phyloP scores from a whole-genome alignment of 371 early-diverging fungal species.

The Quaeritorhiza haematococci region DNA sequence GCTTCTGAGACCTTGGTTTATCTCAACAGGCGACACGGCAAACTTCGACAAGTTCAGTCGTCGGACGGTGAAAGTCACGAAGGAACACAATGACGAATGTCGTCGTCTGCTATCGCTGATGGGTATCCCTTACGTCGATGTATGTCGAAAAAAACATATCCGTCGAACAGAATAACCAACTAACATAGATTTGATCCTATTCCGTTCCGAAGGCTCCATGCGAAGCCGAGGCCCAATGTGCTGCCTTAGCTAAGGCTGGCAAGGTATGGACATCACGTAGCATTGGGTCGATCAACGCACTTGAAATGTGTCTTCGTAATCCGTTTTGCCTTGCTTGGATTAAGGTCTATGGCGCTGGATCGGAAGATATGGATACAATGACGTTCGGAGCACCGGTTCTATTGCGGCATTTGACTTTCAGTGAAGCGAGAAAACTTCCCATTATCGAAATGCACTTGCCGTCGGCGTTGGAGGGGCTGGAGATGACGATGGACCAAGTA shows the following conservation, averaged over 20 bases:
- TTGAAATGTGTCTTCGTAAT: not conserved
- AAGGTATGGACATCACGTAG: conserved; percentile 47
- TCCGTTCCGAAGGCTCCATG: conserved; percentile 73
- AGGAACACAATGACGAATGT: conserved; percentile 95
- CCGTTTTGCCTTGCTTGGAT: not conserved
- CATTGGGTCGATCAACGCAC: no score
- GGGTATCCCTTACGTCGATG: conserved; percentile 93
- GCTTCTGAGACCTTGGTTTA: conserved; percentile 9
- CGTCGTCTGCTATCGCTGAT: conserved; percentile 86
- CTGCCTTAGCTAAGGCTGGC: conserved; percentile 84
- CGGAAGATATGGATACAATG: conserved; percentile 99
- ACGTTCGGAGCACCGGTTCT: conserved; percentile 93
- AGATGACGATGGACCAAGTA: conserved; percentile 67
- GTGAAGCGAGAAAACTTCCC: conserved; percentile 88
- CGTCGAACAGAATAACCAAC: not conserved
- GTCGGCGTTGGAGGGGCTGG: conserved; percentile 81
- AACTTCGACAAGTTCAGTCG: conserved; percentile 85
- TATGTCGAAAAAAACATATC: not conserved
- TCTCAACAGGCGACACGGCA: conserved; percentile 62
- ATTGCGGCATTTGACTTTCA: conserved; percentile 92
- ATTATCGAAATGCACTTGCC: conserved; percentile 88
- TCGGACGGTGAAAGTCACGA: conserved; percentile 91
- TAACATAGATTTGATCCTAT: not conserved
- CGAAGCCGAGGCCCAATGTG: conserved; percentile 99
- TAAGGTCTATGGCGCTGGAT: conserved; percentile 94